Percentiles rank a stretch among this genome's conserved stretches.
Conservation (phyloP, 1,284 basidiomycete species). For the Laetiporus sulphureus region DNA sequence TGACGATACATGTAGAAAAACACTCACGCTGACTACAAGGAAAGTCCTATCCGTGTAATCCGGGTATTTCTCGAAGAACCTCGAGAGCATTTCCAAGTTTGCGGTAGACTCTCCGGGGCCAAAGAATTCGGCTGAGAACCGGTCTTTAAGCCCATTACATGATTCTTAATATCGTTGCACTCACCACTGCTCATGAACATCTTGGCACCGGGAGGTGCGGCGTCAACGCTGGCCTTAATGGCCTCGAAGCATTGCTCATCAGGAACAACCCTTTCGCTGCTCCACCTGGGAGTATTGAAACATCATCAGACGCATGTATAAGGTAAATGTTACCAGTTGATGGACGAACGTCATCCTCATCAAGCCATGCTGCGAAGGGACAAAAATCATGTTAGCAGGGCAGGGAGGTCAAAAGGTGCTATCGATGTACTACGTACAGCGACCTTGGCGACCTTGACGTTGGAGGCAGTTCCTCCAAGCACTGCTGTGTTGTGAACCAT, state of each 20-base stretch:
- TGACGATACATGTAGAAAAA: too few species aligned
- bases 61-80: conserved; percentile 45
- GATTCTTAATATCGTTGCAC: too few species aligned
- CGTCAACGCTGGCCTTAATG: conserved; percentile 54
- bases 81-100: conserved; percentile 35
- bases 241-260: conserved; percentile 51
- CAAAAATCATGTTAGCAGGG: background rate
- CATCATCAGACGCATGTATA: conserved; percentile 8
- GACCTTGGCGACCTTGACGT: conserved; percentile 28
- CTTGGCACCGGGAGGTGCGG: conserved; percentile 36
- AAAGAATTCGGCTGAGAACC: conserved; percentile 40
- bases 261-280: conserved; percentile 32
- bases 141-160: too few species aligned
- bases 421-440: conserved; percentile 24
- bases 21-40: too few species aligned
- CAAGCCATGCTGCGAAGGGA: conserved; percentile 33
- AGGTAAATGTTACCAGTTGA: background rate
- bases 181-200: conserved; percentile 39
- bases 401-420: background rate
- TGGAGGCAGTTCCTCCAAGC: conserved; percentile 28
- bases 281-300: conserved; percentile 15
- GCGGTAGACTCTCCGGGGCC: conserved; percentile 26
- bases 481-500: conserved; percentile 15
- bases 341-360: conserved; percentile 43
- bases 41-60: conserved; percentile 45